phyloP scores from a whole-genome alignment of 2,329 filamentous ascomycete genomes.

The Aspergillus spinulosporus region DNA sequence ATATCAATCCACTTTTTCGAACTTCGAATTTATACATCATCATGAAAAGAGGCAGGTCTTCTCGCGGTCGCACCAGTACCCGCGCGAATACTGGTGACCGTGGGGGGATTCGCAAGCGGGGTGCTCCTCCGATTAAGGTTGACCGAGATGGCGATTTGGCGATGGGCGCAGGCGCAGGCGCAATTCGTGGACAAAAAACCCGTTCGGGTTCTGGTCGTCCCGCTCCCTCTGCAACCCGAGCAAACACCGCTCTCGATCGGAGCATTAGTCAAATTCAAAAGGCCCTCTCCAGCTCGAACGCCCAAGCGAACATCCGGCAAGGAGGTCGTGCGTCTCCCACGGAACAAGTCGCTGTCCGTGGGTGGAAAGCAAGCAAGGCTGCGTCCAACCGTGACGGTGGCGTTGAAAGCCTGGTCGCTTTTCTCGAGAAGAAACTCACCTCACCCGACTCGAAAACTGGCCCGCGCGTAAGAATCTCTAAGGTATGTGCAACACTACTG shows the following conservation, averaged over 20 bases:
- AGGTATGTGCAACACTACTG: conserved; percentile 65
- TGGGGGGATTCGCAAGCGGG: conserved; percentile 55
- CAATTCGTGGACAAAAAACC: conserved; percentile 35
- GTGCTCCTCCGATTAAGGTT: conserved; percentile 42
- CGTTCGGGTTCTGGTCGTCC: conserved; percentile 34
- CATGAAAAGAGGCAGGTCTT: conserved; percentile 34
- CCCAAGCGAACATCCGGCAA: conserved; percentile 44
- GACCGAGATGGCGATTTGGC: conserved; percentile 64
- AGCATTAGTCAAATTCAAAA: conserved; percentile 40
- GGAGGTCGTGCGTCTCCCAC: conserved; percentile 30
- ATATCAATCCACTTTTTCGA: background rate
- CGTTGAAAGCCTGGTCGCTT: conserved; percentile 62
- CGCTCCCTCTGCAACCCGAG: conserved; percentile 18
- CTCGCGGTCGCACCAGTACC: conserved; percentile 30
- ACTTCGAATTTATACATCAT: conserved; percentile 22
- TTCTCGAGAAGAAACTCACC: conserved; percentile 70
- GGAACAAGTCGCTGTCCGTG: conserved; percentile 53
- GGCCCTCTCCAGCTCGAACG: conserved; percentile 34
- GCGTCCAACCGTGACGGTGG: conserved; percentile 67
- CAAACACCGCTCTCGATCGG: conserved; percentile 30
- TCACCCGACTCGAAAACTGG: conserved; percentile 50
- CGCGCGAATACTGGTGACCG: conserved; percentile 35
- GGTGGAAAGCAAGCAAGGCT: conserved; percentile 69
- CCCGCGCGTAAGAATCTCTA: conserved; percentile 66
- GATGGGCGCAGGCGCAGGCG: conserved; percentile 53